These are phyloP conservation scores for Pichia norvegensis DNA, from an alignment of 1,139 yeast species.

Conservation along the genomic window DNA sequence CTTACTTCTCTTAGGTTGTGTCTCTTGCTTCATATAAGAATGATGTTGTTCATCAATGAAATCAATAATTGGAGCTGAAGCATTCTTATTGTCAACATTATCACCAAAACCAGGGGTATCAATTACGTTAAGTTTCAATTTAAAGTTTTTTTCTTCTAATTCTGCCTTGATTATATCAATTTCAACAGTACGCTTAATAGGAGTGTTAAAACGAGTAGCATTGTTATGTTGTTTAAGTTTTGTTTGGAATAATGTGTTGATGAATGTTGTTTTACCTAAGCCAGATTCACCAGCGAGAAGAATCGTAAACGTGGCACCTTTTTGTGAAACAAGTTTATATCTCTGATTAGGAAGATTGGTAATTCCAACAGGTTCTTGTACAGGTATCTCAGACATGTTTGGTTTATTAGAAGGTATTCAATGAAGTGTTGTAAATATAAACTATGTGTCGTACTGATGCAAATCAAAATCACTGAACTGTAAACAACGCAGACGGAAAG, in stretches of 20 bases:
- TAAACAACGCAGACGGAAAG: not conserved
- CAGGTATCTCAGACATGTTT: conserved; percentile 9
- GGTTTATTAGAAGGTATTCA: not conserved
- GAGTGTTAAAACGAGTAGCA: conserved; percentile 58
- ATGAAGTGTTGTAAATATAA: too few relatives aligned
- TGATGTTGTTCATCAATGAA: conserved; percentile 97
- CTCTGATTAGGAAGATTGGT: conserved; percentile 90
- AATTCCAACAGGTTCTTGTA: conserved; percentile 61
- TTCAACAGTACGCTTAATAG: conserved; percentile 82
- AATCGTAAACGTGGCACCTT: conserved; percentile 83
- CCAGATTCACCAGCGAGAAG: conserved; percentile 98
- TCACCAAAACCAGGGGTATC: conserved; percentile 99
- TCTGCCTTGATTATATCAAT: conserved; percentile 86
- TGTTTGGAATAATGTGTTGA: conserved; percentile 85
- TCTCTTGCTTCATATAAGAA: conserved; percentile 89
- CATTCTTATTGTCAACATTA: conserved; percentile 83
- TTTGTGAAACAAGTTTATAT: conserved; percentile 82
- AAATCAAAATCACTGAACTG: not conserved
- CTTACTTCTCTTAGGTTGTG: conserved; percentile 71
- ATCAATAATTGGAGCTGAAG: conserved; percentile 92
- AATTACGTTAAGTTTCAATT: conserved; percentile 74
- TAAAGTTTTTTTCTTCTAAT: conserved; percentile 87
- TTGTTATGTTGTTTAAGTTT: conserved; percentile 61
- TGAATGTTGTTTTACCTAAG: conserved; percentile 85
- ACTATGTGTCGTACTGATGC: too few relatives aligned